Evolutionary conservation across 805 yeast species (phyloP), one percentile per base, ranked within the genome.

Genomic region (Candida yuanshanica): DNA sequence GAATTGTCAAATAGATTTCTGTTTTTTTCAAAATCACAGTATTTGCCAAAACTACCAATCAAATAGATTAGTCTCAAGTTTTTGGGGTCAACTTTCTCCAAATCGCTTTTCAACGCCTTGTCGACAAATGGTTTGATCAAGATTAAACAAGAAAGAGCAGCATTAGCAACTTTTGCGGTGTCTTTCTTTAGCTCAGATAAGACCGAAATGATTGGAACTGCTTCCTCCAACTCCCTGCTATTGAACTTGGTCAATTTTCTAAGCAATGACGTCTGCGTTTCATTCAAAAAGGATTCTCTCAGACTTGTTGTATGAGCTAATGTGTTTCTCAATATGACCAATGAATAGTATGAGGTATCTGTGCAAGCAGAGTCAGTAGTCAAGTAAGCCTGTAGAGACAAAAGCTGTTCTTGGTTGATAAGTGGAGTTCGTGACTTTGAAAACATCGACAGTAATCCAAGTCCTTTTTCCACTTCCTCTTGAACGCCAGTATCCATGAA

Each of bases 1-100:
- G 44, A 44, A 8, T 56, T 57, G 12, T 59, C 25, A 47, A 80
- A 77, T 2, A 67, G 38, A 0, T 56, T 59, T 13, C 71, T 54
- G 36, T 67, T 61, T 5, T 55, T 58, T 41, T 78, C 83, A 41
- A 86, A 70, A n/a, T 75, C 62, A 48, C 93, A 84, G 48, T 72
- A 74, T 35, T 81, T 69, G 0, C 90, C 95, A 62, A 88, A 77
- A 33, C 75, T 73, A 0, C 95, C 90, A 5, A 85, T 56, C 18
- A 88, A 60, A 50, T 74, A 75, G 2, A 88, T 54, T 6, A 87
- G 58, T 44, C 85, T 72, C 18, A 70, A 69, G 4, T 82, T 50
- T 47, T 70, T 77, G 3, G 69, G 62, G 37, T 74, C 81, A 4
- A 65, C 53, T 3, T 52, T 49, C 4, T 41, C 49, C 27, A 56